Evolutionary conservation across 306 rosid genomes (phyloP), one percentile per base, ranked within the genome.

Genomic region (Inga leiocalycina): DNA sequence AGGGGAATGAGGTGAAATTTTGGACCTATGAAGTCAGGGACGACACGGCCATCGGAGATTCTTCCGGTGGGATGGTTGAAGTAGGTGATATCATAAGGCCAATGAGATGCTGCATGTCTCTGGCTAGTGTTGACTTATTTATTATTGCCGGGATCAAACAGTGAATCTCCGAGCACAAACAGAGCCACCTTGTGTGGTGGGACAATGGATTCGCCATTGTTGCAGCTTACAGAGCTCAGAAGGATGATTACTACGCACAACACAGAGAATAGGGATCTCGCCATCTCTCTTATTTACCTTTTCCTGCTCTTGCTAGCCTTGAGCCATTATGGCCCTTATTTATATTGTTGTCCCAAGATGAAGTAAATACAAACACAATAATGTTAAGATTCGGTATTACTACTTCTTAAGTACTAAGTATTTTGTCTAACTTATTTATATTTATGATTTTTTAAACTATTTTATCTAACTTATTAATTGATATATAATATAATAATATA

Each of bases 61-160:
- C 89, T 80, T 15, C 89, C 91, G 0, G 88, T 82, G 19, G 89
- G 79, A 48, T 76, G 30, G 15, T 64, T 68, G 78, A 88, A 88
- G 74, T 65, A 86, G 76, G 89, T 84, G 77, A 84, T 83, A 10
- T 89, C 89, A 35, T 89, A 89, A 8, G 91, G 89, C 85, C 79
- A 83, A 2, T 16, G 35, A 24, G 83, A 76, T 10, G 82, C 75
- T 10, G 37, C 0, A 22, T 62, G 37, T 62, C 17, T 62, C 7
- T 4, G 16, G 37, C 2, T 10, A 24, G 37, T 9, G 16, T 27
- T 5, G 52, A 61, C 3, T 59, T 80, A 86, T 71, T 72, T 80
- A 34, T 80, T 85, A 52, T 85, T 88, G 30, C 90, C 89, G 7
- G 80, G 74, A 70, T 88, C 91, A 54, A 77, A 88, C 4, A 80